Base-by-base conservation (phyloP, 331 rosid genomes). In the Arachis monticola region DNA sequence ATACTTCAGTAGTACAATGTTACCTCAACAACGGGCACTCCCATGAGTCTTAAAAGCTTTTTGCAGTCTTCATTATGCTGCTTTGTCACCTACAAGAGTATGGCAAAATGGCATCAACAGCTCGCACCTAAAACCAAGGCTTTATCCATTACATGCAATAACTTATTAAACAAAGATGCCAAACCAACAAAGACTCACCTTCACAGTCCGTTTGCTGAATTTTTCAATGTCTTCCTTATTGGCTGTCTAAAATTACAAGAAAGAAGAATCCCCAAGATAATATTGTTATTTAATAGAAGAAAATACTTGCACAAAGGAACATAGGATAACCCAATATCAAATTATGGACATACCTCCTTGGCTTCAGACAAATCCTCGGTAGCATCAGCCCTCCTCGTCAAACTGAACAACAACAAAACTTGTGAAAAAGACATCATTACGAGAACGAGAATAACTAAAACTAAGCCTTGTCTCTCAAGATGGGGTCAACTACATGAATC, bases 1-100 rank as follows among this genome's bases (percentile, higher is more conserved):
- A 77, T n/a, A 62, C 81, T 81, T 65, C 17, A 63, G 76, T 46
- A 78, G 70, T 27, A 13, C 70, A 48, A 74, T n/a, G 62, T 83
- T 69, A 94, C 99, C 99, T 94, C 97, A 70, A 94, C 80, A 35
- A 94, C 99, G 10, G 99, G 97, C 72, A 94, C 97, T 60, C 99
- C 99, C 99, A 90, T 94, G 77, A 94, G 99, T 85, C 91, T 88
- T 69, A 92, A 71, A 69, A 94, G 97, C 74, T 57, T 88, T 88
- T 86, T 87, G 86, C 97, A 94, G 77, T 92, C 97, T 0, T 95
- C 99, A 86, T 95, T 92, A 85, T 95, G 99, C 83, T 86, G 97
- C 83, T 87, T 90, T 50, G 99, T 92, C 78, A 94, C 99, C 97
- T 94, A 77, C 79, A 77, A 82, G 72, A 44, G 76, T 46, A 76